Base-by-base conservation (phyloP, 2,329 filamentous ascomycete genomes). In the Blastomyces parvus region DNA sequence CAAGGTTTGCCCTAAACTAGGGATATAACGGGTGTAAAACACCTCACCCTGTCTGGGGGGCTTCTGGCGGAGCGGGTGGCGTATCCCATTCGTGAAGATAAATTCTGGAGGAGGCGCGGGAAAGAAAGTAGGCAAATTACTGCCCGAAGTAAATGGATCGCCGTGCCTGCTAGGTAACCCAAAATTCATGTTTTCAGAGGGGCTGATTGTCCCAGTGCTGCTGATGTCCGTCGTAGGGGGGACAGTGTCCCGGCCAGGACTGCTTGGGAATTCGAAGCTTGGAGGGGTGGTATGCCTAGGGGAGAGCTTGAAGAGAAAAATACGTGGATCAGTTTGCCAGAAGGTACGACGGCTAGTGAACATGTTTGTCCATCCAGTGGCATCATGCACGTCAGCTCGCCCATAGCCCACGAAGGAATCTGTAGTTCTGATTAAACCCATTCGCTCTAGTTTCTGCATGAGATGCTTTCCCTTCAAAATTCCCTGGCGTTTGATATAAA, bases 101-200 rank as follows among this genome's bases (percentile, higher is more conserved):
- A 93, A 97, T 68, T 93, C 89, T 9, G 90, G 78, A 0, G 94
- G 90, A 1, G 88, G 81, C 0, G 92, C 91, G 1, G 92, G 92
- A 69, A 90, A 97, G 77, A 91, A 97, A 0, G 91, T 96, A 1
- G 93, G 92, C 2, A 97, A 80, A 74, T 96, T 90, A 52, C 89
- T 94, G 17, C 85, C 84, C 1, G 90, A 95, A 68, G 85, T 86
- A 75, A 93, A 96, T 0, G 90, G 91, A 0, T 88, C 88, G 46
- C 53, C 30, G 52, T 40, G 42, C 13, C 46, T 42, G 7, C 13
- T 36, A 14, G 36, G 27, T 8, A 53, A 1, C 5, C 22, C n/a
- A 25, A 46, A 55, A n/a, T 46, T 42, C 36, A 25, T 57, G n/a
- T 25, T 46, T 44, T 62, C 60, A 1, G 60, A 2, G 19, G 33